phyloP scores from a whole-genome alignment of 2,329 filamentous ascomycete genomes.

The Elsinoe batatas region DNA sequence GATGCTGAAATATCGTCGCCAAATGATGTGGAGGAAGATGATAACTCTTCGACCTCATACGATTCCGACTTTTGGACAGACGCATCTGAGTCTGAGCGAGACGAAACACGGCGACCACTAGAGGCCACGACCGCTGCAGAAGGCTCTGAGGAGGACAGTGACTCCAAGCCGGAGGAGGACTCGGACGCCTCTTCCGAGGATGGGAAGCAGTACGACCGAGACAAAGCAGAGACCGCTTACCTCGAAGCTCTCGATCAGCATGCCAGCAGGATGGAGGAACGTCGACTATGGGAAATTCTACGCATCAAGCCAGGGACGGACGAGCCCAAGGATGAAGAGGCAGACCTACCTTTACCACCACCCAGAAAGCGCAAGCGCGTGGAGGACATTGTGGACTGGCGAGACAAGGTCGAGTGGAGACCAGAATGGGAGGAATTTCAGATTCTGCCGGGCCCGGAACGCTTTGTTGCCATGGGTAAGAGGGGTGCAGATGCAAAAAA shows the following conservation, averaged over 20 bases:
- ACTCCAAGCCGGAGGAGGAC: neutral
- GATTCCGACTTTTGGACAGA: constrained; percentile 30
- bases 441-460: neutral
- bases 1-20: neutral
- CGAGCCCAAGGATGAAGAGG: constrained; percentile 17
- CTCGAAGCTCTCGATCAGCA: constrained; percentile 40
- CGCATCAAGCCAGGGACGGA: neutral
- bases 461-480: neutral
- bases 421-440: constrained; percentile 39
- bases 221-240: constrained; percentile 32
- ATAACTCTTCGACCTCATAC: constrained; percentile 30
- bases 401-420: constrained; percentile 35
- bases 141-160: neutral
- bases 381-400: constrained; percentile 34
- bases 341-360: constrained; percentile 19
- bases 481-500: neutral
- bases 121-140: neutral
- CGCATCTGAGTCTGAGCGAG: constrained; percentile 13
- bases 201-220: constrained; percentile 11
- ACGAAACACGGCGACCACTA: constrained; percentile 3
- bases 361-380: constrained; percentile 26
- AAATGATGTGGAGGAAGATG: constrained; percentile 26
- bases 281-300: constrained; percentile 36
- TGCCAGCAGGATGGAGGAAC: constrained; percentile 37
- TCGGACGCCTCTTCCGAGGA: neutral